Evolutionary conservation across 768 basidiomycete genomes (phyloP), one percentile per base, ranked within the genome.

Genomic region (Suillus placidus): DNA sequence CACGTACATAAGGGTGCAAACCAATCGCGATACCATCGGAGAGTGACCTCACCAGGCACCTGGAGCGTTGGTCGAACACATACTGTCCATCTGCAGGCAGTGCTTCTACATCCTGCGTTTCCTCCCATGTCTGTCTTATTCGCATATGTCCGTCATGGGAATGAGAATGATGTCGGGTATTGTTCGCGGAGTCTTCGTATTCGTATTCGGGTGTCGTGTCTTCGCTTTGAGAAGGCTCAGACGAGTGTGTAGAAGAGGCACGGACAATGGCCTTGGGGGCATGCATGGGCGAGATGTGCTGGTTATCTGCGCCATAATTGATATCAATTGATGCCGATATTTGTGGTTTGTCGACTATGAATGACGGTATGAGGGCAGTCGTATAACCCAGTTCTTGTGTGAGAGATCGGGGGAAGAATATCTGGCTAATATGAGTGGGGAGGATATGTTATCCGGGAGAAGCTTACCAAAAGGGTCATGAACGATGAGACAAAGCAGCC

Each of bases 401-500:
- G 63, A 91, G 81, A 3, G 90, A 90, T 54, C 90, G 89, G 42
- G 91, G 91, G 80, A 92, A 92, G 79, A 92, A 92, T 51, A 92
- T 84, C 90, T 91, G 42, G 7, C 35, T 37, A 60, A 51, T 30
- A 37, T 55, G 58, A 34, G 45, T 43, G 32, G n/a, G n/a, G 35
- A 42, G 7, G 40, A 52, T 42, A 12, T 18, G 37, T 63, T 35
- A 30, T 58, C 37, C 57, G 52, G 30, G 47, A n/a, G 34, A 64
- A 30, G 76, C 87, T 71, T 71, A 92, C 92, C 38, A 94, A 81
- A 38, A 94, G 81, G 4, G 93, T 94, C 30, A 94, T 90, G 20
- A 87, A 87, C 32, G 92, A 92, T 4, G 92, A 94, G 26, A 92
- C 82, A 71, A 93, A 87, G 70, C 88, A 88, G 16, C 92, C 92